These are phyloP conservation scores for Thelephora aurantiotincta DNA, from an alignment of 768 basidiomycete species.

Conservation along the genomic window DNA sequence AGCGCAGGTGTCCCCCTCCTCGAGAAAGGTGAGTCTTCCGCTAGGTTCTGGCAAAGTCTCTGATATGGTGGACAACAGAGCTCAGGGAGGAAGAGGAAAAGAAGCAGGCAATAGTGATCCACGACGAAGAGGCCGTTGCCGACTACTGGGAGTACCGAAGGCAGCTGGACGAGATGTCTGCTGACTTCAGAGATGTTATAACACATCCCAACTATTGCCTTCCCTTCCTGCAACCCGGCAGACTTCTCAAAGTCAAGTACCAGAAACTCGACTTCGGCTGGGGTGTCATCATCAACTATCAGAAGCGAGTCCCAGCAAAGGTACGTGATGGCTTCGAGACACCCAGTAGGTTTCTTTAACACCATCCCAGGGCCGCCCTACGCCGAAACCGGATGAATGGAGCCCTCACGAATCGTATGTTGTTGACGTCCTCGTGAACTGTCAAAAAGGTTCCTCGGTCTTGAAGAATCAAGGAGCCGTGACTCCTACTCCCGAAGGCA, in stretches of 20 bases:
- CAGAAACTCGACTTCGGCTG: slow-evolving; percentile 87
- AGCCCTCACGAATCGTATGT: slow-evolving; percentile 86
- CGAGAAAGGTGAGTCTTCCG: slow-evolving; percentile 52
- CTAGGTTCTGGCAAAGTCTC: neutral
- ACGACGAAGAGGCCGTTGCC: slow-evolving; percentile 69
- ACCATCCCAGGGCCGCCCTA: slow-evolving; percentile 40
- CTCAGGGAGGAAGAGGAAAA: slow-evolving; percentile 57
- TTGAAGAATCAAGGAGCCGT: slow-evolving; percentile 32
- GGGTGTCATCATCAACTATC: slow-evolving; percentile 89
- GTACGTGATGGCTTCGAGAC: slow-evolving; percentile 20
- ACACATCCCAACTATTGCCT: slow-evolving; percentile 93
- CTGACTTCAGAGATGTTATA: slow-evolving; percentile 84
- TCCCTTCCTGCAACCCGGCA: slow-evolving; percentile 85
- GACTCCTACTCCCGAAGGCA: slow-evolving; percentile 47
- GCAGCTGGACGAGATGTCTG: slow-evolving; percentile 79
- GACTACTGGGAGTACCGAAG: slow-evolving; percentile 91
- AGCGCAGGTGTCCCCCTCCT: slow-evolving; percentile 77
- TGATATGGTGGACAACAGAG: slow-evolving; percentile 32
- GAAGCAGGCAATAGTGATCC: slow-evolving; percentile 51
- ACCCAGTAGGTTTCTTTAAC: neutral
- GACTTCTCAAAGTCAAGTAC: slow-evolving; percentile 84
- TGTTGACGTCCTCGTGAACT: slow-evolving; percentile 81
- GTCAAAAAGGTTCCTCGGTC: slow-evolving; percentile 44
- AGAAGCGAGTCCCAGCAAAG: slow-evolving; percentile 77
- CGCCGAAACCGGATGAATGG: slow-evolving; percentile 52